These are phyloP conservation scores for Boletus tomentosulus DNA, from an alignment of 768 basidiomycete genomes.

Conservation along the genomic window DNA sequence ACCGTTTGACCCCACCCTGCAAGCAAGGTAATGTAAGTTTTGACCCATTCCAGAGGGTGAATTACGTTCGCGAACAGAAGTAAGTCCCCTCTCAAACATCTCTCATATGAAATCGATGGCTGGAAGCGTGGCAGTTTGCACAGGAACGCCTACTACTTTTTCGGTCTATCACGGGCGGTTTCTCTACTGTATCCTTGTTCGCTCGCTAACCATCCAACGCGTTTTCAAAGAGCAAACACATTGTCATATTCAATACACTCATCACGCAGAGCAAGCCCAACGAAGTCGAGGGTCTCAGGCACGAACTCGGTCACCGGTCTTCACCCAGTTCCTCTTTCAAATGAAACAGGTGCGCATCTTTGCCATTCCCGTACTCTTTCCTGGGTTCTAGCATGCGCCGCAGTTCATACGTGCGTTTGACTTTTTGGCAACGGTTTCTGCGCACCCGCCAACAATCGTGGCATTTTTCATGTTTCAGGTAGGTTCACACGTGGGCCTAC, in stretches of 20 bases:
- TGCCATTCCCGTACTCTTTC: slow-evolving; percentile 79
- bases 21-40: no score
- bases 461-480: slow-evolving; percentile 86
- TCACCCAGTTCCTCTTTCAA: slow-evolving; percentile 80
- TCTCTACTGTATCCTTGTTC: no score
- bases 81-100: no score
- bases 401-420: slow-evolving; percentile 78
- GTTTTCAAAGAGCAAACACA: slow-evolving; percentile 81
- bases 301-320: slow-evolving; percentile 96
- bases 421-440: slow-evolving; percentile 63
- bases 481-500: background rate
- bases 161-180: no score
- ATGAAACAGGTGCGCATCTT: slow-evolving; percentile 88
- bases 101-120: no score
- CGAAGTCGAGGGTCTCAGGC: slow-evolving; percentile 93
- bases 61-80: no score
- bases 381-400: slow-evolving; percentile 79
- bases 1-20: no score
- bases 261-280: slow-evolving; percentile 87
- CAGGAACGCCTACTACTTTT: no score
- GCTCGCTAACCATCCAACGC: no score
- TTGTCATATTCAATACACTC: slow-evolving; percentile 96
- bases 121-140: no score
- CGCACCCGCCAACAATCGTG: slow-evolving; percentile 72
- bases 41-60: no score